Percentiles rank a stretch among this genome's conserved stretches.
Conservation (phyloP, 2,329 filamentous ascomycete genomes). For the Botrytis byssoidea region DNA sequence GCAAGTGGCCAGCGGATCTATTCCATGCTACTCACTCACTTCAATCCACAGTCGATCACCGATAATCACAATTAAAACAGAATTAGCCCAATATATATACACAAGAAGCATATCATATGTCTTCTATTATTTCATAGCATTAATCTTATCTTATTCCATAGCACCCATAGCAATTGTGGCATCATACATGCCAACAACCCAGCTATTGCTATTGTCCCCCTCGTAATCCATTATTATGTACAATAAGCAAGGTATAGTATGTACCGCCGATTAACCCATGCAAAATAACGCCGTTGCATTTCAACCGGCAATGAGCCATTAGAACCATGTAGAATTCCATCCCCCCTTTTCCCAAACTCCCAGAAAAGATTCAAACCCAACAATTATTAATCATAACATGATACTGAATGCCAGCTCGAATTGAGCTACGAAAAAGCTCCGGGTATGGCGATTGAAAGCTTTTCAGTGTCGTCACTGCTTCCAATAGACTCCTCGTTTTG, state of each 20-base stretch:
- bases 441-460: conserved; percentile 42
- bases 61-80: neutral
- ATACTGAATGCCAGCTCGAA: neutral
- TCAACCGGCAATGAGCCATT: conserved; percentile 11
- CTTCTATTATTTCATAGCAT: conserved; percentile 6
- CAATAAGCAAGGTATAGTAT: conserved; percentile 18
- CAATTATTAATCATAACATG: conserved; percentile 17
- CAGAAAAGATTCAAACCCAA: conserved; percentile 1
- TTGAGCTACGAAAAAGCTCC: conserved; percentile 13
- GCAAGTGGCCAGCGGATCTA: neutral
- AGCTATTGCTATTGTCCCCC: conserved; percentile 5
- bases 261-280: neutral
- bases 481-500: conserved; percentile 25
- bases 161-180: conserved; percentile 3
- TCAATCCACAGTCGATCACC: neutral
- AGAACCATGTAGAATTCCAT: conserved; percentile 1
- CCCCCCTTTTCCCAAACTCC: conserved; percentile 6
- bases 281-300: conserved; percentile 15
- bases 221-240: conserved; percentile 18
- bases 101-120: conserved; percentile 1
- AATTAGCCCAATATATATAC: neutral
- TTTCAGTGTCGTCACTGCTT: conserved; percentile 27
- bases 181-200: conserved; percentile 10
- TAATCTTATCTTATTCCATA: conserved; percentile 8
- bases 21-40: neutral